A percentile compares a stretch with the other conserved stretches of the same genome.
phyloP scores from a whole-genome alignment of 441 rosid genomes.

The Eruca vesicaria region DNA sequence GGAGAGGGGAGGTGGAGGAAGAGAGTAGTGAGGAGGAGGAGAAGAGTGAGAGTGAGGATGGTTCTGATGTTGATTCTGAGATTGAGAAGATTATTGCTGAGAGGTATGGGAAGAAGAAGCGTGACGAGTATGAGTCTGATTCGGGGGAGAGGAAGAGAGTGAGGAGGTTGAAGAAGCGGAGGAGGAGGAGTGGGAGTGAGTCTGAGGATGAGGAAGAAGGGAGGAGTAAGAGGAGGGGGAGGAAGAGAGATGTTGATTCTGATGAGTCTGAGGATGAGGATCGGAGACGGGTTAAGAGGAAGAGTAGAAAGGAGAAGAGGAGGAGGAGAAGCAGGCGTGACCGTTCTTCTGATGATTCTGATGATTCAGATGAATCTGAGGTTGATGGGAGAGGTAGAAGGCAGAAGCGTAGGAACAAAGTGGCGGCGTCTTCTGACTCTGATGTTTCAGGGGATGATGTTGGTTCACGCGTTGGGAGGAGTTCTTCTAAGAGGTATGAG shows the following conservation, averaged over 20 bases:
- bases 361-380: constrained; percentile 47
- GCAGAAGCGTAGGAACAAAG: constrained; percentile 54
- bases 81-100: constrained; percentile 88
- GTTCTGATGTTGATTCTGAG: constrained; percentile 50
- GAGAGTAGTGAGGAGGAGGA: constrained; percentile 26
- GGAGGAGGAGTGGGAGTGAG: constrained; percentile 38
- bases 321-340: constrained; percentile 70
- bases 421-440: constrained; percentile 51
- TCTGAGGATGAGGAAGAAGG: constrained; percentile 60
- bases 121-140: constrained; percentile 35
- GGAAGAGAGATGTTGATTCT: constrained; percentile 39
- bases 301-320: constrained; percentile 65
- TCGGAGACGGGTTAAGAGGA: constrained; percentile 39
- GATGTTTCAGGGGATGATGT: constrained; percentile 27
- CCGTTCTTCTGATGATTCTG: constrained; percentile 50
- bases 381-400: constrained; percentile 38
- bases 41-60: constrained; percentile 23
- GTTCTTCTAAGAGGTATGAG: constrained; percentile 48
- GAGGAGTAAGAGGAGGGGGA: constrained; percentile 52
- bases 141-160: constrained; percentile 63
- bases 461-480: constrained; percentile 52
- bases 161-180: constrained; percentile 62
- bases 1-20: constrained; percentile 47
- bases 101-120: constrained; percentile 56
- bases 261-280: constrained; percentile 49